These are phyloP conservation scores for Leersia perrieri DNA, from an alignment of 176 grass and related monocot genomes.

Conservation along the genomic window DNA sequence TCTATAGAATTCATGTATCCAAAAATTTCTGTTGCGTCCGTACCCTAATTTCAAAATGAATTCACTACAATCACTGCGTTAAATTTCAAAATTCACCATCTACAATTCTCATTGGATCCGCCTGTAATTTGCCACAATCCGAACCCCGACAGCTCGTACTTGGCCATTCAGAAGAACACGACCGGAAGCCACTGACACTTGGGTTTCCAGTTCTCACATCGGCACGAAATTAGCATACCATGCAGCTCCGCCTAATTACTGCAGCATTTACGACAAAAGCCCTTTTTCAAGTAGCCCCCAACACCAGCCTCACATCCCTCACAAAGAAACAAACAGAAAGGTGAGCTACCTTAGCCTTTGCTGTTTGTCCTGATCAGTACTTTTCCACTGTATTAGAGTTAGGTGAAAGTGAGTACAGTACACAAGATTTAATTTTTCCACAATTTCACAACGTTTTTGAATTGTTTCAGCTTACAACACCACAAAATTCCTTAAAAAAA, in stretches of 20 bases:
- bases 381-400: background rate
- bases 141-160: conserved; percentile 32
- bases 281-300: background rate
- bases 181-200: background rate
- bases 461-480: background rate
- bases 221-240: background rate
- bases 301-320: background rate
- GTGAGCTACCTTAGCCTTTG: conserved; percentile 16
- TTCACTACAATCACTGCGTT: background rate
- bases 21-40: background rate
- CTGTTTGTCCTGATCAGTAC: background rate
- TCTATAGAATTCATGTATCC: background rate
- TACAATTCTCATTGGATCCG: background rate
- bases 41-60: background rate
- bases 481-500: background rate
- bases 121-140: conserved; percentile 3
- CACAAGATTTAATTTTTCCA: background rate
- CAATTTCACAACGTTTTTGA: background rate
- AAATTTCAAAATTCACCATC: conserved; percentile 17
- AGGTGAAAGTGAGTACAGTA: background rate
- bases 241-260: background rate
- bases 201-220: background rate
- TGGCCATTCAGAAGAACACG: conserved; percentile 16
- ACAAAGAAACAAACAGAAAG: conserved; percentile 22
- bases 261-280: conserved; percentile 10